Evolutionary conservation across 164 flowering plant genomes (phyloP).

Genomic region (Nymphaea thermarum): DNA sequence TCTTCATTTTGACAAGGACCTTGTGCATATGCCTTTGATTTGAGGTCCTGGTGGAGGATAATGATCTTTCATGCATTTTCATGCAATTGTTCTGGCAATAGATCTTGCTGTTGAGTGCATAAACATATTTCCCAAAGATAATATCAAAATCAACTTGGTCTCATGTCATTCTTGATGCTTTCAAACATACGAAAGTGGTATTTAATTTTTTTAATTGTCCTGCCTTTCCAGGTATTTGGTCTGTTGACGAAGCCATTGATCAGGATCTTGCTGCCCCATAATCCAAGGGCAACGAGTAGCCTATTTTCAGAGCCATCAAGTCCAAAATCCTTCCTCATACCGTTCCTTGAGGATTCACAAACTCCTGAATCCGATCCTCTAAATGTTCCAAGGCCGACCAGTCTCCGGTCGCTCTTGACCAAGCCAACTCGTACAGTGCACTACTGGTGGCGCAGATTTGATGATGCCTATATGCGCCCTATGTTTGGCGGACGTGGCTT

Average conservation of each 20-base stretch:
- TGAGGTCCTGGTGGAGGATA: too few relatives aligned
- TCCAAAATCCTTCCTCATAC: constrained; percentile 54
- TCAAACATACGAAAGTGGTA: too few relatives aligned
- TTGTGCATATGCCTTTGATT: too few relatives aligned
- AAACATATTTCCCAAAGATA: too few relatives aligned
- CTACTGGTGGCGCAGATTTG: constrained; percentile 80
- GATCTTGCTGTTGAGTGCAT: too few relatives aligned
- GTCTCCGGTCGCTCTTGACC: constrained; percentile 50
- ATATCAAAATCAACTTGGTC: too few relatives aligned
- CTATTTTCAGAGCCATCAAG: constrained; percentile 41
- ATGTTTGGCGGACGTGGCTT: constrained; percentile 91
- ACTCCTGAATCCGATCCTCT: constrained; percentile 30
- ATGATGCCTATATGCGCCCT: constrained; percentile 78
- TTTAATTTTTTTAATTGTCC: not conserved
- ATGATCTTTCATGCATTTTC: too few relatives aligned
- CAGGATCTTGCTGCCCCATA: constrained; percentile 46
- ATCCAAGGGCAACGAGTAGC: constrained; percentile 21
- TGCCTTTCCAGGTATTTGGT: constrained; percentile 43
- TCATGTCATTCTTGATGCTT: too few relatives aligned
- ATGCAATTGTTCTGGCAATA: too few relatives aligned
- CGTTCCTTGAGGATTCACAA: constrained; percentile 49
- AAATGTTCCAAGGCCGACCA: constrained; percentile 34
- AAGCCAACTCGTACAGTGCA: constrained; percentile 66
- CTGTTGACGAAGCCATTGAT: constrained; percentile 79
- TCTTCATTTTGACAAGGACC: too few relatives aligned